Conservation (phyloP, 805 yeast species). For the Yarrowia porcina region DNA sequence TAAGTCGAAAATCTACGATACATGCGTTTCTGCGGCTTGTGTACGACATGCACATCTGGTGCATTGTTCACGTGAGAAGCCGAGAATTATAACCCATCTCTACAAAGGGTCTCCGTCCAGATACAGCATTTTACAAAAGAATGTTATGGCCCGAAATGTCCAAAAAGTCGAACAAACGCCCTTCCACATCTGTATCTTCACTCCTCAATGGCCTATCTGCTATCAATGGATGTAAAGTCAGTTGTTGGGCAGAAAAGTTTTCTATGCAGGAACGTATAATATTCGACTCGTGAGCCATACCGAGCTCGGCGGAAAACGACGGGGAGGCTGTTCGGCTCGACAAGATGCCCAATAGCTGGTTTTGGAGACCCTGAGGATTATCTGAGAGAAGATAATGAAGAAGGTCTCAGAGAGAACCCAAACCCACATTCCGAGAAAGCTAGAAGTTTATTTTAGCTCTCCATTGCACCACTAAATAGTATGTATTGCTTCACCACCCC, state of each 20-base stretch:
- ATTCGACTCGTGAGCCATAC: not conserved
- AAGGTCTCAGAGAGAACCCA: not conserved
- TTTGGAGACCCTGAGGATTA: not conserved
- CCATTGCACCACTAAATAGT: not conserved
- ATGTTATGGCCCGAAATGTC: not conserved
- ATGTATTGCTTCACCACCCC: not conserved
- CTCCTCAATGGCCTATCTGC: not conserved
- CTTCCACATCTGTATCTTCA: not conserved
- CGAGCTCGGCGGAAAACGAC: not conserved
- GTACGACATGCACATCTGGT: not conserved
- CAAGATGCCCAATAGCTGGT: not conserved
- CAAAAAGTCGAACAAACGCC: not conserved
- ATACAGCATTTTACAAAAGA: not conserved
- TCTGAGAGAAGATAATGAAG: not conserved
- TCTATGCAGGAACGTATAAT: slow-evolving; percentile 12
- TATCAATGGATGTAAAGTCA: not conserved
- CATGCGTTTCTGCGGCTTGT: not conserved
- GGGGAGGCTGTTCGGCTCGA: not conserved
- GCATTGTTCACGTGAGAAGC: slow-evolving; percentile 13
- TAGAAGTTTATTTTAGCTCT: not conserved
- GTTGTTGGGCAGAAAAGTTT: not conserved
- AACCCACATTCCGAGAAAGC: slow-evolving; percentile 8
- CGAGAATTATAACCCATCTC: not conserved
- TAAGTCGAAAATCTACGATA: not conserved
- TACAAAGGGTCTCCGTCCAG: not conserved